Evolutionary conservation across 192 early-diverging fungal genomes (phyloP).

Genomic region (Rhizophlyctis rosea): DNA sequence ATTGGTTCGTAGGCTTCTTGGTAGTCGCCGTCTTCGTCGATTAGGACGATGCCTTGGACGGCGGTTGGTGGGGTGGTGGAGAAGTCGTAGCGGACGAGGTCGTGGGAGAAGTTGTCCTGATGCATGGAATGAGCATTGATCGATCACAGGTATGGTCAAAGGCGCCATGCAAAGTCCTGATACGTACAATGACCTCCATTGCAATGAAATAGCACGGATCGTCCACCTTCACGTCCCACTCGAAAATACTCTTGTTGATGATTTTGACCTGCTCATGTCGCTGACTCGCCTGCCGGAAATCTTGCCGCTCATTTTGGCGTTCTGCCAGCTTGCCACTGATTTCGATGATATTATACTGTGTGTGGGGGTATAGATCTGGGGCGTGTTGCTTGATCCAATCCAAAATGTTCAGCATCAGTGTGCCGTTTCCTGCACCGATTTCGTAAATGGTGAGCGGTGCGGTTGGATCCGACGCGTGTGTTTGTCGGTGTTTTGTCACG

Average conservation of each 20-base stretch:
- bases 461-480: neutral
- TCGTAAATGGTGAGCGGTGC: slow-evolving; percentile 82
- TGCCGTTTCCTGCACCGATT: slow-evolving; percentile 95
- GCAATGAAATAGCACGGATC: slow-evolving; percentile 88
- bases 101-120: slow-evolving; percentile 96
- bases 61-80: slow-evolving; percentile 70
- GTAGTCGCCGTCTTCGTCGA: slow-evolving; percentile 79
- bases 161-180: neutral
- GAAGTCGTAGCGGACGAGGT: slow-evolving; percentile 84
- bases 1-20: slow-evolving; percentile 81
- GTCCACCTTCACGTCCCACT: slow-evolving; percentile 70
- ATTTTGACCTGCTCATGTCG: slow-evolving; percentile 54
- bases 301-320: slow-evolving; percentile 23
- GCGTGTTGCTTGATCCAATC: slow-evolving; percentile 77
- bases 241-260: slow-evolving; percentile 90
- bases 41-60: slow-evolving; percentile 79
- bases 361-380: slow-evolving; percentile 74
- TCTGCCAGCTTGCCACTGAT: slow-evolving; percentile 82
- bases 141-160: neutral
- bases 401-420: slow-evolving; percentile 89
- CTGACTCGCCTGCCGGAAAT: slow-evolving; percentile 11
- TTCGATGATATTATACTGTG: slow-evolving; percentile 88
- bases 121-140: neutral
- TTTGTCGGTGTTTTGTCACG: slow-evolving; percentile 69
- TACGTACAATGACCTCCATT: slow-evolving; percentile 90